Evolutionary conservation across 192 early-diverging fungal genomes (phyloP), one percentile per base, ranked within the genome.

Genomic region (Lunasporangiospora selenospora): DNA sequence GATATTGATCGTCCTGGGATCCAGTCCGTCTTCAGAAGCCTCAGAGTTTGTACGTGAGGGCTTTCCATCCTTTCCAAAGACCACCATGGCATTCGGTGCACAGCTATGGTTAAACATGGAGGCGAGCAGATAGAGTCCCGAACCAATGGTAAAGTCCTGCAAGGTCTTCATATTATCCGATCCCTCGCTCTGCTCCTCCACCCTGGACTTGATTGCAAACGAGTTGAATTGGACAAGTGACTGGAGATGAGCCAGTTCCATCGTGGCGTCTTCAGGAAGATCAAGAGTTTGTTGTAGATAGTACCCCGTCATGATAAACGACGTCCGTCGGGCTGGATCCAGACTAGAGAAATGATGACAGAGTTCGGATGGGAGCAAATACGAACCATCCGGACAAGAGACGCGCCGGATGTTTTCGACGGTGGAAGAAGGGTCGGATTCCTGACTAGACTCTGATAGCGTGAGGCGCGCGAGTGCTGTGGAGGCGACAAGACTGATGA

Each of bases 101-200:
- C 69, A 73, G 43, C 69, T 73, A 33, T 73, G 69, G 43, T 73
- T 73, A 29, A 73, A 73, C 48, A 73, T 62, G 24, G 60, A 73
- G 11, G 69, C 60, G 4, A 62, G 24, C 26, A 63, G n/a, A 6
- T 73, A 73, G 1, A 73, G 29, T 8, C 46, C 69, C 19, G 60
- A 62, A 31, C 69, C 69, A 11, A 73, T 58, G 11, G 47, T 16
- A 26, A 37, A 73, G n/a, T 73, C 59, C 1, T 58, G 23, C 23
- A 58, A 1, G 4, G 37, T 47, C 13, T 13, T 36, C 27, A 58
- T 40, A 4, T n/a, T 13, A 12, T 34, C 43, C 15, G 47, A 36
- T 3, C 26, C 60, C 1, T 16, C 39, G 0, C 12, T 6, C 1
- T 10, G 19, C 26, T 56, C 43, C 3, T 19, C 12, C 5, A 54